Conservation (phyloP, 2,329 filamentous ascomycete species). For the Westerdykella sp. region DNA sequence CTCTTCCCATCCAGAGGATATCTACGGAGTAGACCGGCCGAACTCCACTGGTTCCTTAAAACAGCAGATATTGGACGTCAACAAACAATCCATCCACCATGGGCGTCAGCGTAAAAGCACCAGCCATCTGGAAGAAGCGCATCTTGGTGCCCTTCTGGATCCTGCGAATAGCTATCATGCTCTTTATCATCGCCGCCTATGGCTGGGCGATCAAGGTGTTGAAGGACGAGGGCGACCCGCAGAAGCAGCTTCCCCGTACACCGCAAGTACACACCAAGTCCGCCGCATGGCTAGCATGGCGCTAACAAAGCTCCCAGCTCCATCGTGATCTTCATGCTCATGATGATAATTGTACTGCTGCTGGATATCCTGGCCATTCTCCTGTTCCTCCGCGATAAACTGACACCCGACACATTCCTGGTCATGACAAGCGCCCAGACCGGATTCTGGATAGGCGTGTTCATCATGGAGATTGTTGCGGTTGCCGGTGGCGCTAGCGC, state of each 20-base stretch:
- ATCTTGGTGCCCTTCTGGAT: constrained; percentile 35
- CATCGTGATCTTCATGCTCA: constrained; percentile 27
- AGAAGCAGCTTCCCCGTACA: neutral
- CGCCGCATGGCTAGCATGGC: neutral
- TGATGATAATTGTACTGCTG: constrained; percentile 29
- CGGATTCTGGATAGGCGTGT: constrained; percentile 27
- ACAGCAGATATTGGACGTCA: no score
- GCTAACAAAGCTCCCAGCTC: constrained; percentile 21
- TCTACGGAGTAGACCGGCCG: no score
- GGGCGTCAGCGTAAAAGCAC: constrained; percentile 7
- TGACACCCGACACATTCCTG: constrained; percentile 30
- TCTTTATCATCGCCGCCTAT: constrained; percentile 28
- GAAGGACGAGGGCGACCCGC: constrained; percentile 5
- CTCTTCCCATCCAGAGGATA: no score
- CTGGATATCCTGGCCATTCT: constrained; percentile 33
- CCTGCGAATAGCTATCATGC: constrained; percentile 27
- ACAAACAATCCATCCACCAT: constrained; percentile 8
- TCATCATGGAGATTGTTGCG: constrained; percentile 29
- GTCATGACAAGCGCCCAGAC: constrained; percentile 34
- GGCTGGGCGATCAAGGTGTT: constrained; percentile 17
- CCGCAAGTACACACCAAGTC: neutral
- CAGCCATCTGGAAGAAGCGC: constrained; percentile 33
- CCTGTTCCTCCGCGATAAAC: constrained; percentile 26
- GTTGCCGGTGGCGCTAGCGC: constrained; percentile 13
- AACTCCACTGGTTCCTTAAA: no score